Evolutionary conservation across 148 eudicot genomes (phyloP), one percentile per base, ranked within the genome.

Genomic region (Chenopodium suecicum): DNA sequence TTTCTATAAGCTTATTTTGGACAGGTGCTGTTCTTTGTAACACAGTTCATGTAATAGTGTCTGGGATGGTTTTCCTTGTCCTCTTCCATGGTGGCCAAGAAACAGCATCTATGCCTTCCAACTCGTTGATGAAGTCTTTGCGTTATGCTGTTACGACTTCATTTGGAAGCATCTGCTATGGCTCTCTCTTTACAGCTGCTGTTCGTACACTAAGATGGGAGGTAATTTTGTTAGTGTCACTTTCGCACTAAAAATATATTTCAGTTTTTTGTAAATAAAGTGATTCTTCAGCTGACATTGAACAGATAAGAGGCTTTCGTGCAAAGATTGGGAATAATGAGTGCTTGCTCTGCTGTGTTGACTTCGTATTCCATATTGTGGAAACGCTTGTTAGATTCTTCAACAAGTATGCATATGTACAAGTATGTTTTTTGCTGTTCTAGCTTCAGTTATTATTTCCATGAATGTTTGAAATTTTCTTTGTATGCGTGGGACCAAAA

Each of bases 11-110:
- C 83, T 90, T 96, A 74, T 96, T 96, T 81, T 96, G 99, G 99
- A 96, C 99, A 9, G 99, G 98, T 79, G 99, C 99, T 70, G 99
- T 96, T 83, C 87, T 96, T 16, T 94, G 99, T 82, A 96, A 96
- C 76, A 90, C 97, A n/a, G 94, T 96, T 65, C 99, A 96, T 82
- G 99, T 96, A 66, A 88, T 96, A 69, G 98, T 96, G 25, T 96
- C 99, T 4, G 99, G 99, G 25, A 91, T 94, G 92, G 98, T 96
- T 63, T 96, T 92, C 84, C 97, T 94, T 81, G 97, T 96, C 73
- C 97, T 96, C 70, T 87, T 94, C 79, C 98, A 94, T 80, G 97
- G 95, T 81, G 97, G 94, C 62, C 89, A 89, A 84, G 97, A 89
- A 82, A 91, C 98, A 80, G 80, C 88, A 34, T 83, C 98, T 37